Base-by-base conservation (phyloP, 148 eudicot species). In the Chenopodium suecicum region DNA sequence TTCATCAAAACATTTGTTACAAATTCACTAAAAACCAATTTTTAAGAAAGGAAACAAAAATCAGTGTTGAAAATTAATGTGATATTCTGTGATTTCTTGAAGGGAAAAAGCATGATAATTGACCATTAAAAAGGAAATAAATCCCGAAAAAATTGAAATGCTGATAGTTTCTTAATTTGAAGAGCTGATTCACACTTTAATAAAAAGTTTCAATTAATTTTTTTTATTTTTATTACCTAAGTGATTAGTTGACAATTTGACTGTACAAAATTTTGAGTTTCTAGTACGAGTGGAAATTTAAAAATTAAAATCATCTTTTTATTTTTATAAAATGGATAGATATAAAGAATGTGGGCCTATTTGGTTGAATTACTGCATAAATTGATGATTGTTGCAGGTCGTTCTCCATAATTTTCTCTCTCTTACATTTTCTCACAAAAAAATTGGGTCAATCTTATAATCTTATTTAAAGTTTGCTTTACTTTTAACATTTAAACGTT, bases 381-480 rank as follows among this genome's bases (percentile, higher is more conserved):
- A 74, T 83, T 79, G 79, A 79, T 83, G 79, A 83, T 75, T 79
- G 80, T 69, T 75, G 79, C 74, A 74, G 73, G 82, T 83, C 81
- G 66, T 79, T 78, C 78, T 78, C 85, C 44, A 34, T 65, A 60
- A 66, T 48, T 50, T 31, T 47, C 29, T 74, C 82, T 41, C 69
- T 16, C 69, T 76, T 17, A 32, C 68, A 20, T 32, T 47, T 64
- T 73, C 68, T 48, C 63, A 31, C 52, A 11, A 70, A 69, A 69
- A 29, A 17, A 52, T 9, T 78, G 16, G 76, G 80, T 54, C 14
- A 12, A 13, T 56, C 62, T 56, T 4, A 56, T 56, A 12, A 13
- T 56, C 62, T 56, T 4, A 56, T 56, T 48, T 48, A 48, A 56
- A 56, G 16, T 34, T 56, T 56, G 62, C 62, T 56, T 71, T 58